phyloP scores from a whole-genome alignment of 2,329 filamentous ascomycete genomes.

The Penicillium sp. region DNA sequence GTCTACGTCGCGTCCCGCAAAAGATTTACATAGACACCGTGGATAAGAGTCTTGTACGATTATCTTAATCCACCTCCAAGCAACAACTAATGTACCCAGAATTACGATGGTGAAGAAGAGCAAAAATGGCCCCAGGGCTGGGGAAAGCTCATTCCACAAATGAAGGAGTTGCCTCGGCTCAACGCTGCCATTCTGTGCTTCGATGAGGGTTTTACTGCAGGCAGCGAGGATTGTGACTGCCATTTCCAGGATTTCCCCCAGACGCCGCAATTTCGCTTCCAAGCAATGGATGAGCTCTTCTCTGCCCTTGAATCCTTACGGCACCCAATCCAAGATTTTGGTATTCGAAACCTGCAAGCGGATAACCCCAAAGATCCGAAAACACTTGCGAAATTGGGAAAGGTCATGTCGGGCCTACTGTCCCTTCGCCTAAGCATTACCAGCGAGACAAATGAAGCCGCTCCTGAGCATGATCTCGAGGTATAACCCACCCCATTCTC shows the following conservation, averaged over 20 bases:
- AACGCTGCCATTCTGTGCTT: slow-evolving; percentile 9
- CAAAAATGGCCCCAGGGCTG: slow-evolving; percentile 6
- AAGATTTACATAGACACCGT: slow-evolving; percentile 13
- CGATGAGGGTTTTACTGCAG: slow-evolving; percentile 7
- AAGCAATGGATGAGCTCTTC: slow-evolving; percentile 6
- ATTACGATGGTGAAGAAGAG: slow-evolving; percentile 4
- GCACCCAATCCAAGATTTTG: slow-evolving; percentile 11
- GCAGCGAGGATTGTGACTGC: background rate
- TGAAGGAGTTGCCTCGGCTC: slow-evolving; percentile 5
- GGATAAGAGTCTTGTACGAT: slow-evolving; percentile 9
- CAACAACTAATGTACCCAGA: slow-evolving; percentile 6
- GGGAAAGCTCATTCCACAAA: slow-evolving; percentile 1
- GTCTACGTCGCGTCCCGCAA: slow-evolving; percentile 7
- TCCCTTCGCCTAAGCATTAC: slow-evolving; percentile 9
- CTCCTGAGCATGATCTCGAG: slow-evolving; percentile 12
- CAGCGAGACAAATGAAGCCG: slow-evolving; percentile 5
- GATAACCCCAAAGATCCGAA: slow-evolving; percentile 7
- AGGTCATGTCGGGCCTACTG: slow-evolving; percentile 5
- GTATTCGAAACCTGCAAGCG: slow-evolving; percentile 12
- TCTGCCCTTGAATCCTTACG: slow-evolving; percentile 9
- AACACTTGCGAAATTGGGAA: slow-evolving; percentile 5
- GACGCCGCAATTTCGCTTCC: slow-evolving; percentile 6
- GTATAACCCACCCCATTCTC: slow-evolving; percentile 1
- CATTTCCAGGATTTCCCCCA: slow-evolving; percentile 5
- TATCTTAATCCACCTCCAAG: slow-evolving; percentile 5